Conservation (phyloP, 768 basidiomycete genomes). For the Hericium rajendrae region DNA sequence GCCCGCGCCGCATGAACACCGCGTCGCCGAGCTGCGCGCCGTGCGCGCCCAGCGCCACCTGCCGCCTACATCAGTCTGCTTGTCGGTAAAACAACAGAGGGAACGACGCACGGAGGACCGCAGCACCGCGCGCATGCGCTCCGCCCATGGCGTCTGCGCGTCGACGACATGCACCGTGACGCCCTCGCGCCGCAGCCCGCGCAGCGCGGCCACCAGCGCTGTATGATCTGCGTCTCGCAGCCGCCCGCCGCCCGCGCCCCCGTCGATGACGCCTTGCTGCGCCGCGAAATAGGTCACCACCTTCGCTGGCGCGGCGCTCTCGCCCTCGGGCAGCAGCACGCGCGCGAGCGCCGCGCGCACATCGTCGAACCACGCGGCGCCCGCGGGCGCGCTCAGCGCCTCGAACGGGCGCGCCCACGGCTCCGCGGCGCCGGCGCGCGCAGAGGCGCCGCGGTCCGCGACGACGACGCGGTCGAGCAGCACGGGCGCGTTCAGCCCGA, state of each 20-base stretch:
- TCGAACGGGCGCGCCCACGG: conserved; percentile 12
- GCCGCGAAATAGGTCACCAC: conserved; percentile 12
- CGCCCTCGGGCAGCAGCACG: conserved; percentile 14
- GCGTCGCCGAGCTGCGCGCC: conserved; percentile 10
- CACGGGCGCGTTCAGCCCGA: conserved; percentile 57
- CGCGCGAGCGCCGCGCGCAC: conserved; percentile 32
- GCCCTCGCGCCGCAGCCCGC: conserved; percentile 29
- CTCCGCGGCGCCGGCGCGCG: background rate
- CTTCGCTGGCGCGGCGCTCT: background rate
- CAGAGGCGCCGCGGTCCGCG: conserved; percentile 52
- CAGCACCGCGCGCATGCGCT: conserved; percentile 10
- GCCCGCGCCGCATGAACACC: conserved; percentile 7
- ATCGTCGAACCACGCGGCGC: conserved; percentile 34
- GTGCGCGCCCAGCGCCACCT: conserved; percentile 9
- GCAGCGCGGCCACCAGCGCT: conserved; percentile 48
- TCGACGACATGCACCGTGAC: conserved; percentile 6
- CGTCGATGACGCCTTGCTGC: conserved; percentile 38
- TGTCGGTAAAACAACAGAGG: background rate
- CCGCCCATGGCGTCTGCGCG: conserved; percentile 7
- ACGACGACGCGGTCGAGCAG: conserved; percentile 69
- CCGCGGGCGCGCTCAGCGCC: conserved; percentile 24
- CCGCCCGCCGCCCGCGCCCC: conserved; percentile 26
- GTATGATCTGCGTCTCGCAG: conserved; percentile 48
- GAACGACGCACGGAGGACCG: conserved; percentile 9
- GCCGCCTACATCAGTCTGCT: background rate